Evolutionary conservation across 1,284 basidiomycete species (phyloP).

Genomic region (Trichosporon faecale): DNA sequence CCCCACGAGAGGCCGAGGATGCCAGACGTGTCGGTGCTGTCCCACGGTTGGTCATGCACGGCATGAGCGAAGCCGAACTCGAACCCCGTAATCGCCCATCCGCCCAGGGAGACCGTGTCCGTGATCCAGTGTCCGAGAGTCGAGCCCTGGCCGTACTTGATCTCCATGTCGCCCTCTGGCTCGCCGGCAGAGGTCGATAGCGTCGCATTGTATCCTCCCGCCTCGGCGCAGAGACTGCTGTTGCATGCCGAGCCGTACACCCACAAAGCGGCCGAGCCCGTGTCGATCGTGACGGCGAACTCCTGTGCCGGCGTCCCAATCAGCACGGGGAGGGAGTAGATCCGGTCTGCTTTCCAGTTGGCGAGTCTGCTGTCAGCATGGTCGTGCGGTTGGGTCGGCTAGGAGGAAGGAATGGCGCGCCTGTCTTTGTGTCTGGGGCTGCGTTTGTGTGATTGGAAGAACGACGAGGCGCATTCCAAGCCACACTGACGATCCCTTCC

Average conservation of each 20-base stretch:
- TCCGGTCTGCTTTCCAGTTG: constrained; percentile 11
- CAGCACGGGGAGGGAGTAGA: constrained; percentile 43
- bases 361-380: constrained; percentile 15
- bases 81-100: neutral
- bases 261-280: constrained; percentile 13
- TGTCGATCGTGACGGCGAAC: constrained; percentile 24
- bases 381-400: neutral
- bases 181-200: neutral
- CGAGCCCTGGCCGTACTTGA: neutral
- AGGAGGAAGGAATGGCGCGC: neutral
- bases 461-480: neutral
- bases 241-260: neutral
- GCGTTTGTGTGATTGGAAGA: too few species aligned
- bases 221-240: neutral
- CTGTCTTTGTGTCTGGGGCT: too few species aligned
- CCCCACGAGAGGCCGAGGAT: constrained; percentile 11
- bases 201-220: neutral
- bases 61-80: constrained; percentile 4
- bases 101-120: neutral
- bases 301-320: constrained; percentile 53
- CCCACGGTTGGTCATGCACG: constrained; percentile 1
- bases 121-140: neutral
- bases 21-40: constrained; percentile 6
- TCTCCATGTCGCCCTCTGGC: neutral
- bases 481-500: neutral